phyloP scores from a whole-genome alignment of 371 early-diverging fungal species.

The Parasitella parasitica region DNA sequence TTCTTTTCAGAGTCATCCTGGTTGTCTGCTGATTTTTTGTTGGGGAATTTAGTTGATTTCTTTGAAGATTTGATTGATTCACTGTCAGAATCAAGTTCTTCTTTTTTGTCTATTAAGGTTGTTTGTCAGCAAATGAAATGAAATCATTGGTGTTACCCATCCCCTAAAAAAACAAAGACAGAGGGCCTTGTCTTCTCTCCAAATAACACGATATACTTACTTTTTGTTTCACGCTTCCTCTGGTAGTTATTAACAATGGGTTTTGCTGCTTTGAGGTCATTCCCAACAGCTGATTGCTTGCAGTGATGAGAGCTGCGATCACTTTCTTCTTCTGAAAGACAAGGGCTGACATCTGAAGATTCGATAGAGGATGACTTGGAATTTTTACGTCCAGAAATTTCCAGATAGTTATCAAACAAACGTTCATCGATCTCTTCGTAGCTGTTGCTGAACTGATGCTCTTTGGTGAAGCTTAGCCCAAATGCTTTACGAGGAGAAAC shows the following conservation, averaged over 20 bases:
- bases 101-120: constrained; percentile 3
- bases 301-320: background rate
- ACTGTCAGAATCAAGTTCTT: constrained; percentile 6
- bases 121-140: constrained; percentile 2
- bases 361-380: background rate
- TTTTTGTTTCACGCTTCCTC: constrained; percentile 1
- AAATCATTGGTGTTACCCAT: background rate
- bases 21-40: background rate
- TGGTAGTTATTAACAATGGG: background rate
- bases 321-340: constrained; percentile 11
- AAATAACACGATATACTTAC: background rate
- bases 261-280: background rate
- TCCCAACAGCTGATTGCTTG: background rate
- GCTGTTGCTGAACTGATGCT: background rate
- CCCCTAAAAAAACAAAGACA: background rate
- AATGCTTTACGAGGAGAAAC: constrained; percentile 2
- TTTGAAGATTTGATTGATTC: background rate
- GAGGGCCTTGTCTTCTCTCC: background rate
- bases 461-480: background rate
- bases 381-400: background rate
- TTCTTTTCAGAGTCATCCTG: constrained; percentile 11
- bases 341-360: constrained; percentile 3
- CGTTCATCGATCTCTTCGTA: constrained; percentile 20
- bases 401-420: constrained; percentile 11
- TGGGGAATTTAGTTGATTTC: background rate